Percentiles rank a stretch among this genome's conserved stretches.
These are phyloP conservation scores for Aspergillus unguis DNA, from an alignment of 2,329 filamentous ascomycete genomes.

Conservation along the genomic window DNA sequence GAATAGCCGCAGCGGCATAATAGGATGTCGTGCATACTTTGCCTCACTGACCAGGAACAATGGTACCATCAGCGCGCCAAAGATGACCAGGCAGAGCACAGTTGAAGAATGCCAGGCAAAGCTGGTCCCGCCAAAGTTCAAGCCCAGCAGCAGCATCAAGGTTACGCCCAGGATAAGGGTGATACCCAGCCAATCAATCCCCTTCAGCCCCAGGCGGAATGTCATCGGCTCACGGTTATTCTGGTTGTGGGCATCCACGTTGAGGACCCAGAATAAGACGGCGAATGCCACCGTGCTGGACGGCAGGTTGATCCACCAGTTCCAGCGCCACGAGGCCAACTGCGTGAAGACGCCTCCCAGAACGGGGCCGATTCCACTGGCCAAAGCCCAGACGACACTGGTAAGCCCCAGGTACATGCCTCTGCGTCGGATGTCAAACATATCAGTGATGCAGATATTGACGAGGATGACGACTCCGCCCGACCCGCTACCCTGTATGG, in stretches of 20 bases:
- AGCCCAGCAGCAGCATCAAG: conserved; percentile 53
- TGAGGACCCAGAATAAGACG: neutral
- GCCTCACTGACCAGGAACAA: conserved; percentile 70
- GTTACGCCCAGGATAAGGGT: conserved; percentile 61
- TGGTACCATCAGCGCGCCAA: conserved; percentile 59
- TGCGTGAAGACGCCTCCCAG: conserved; percentile 29
- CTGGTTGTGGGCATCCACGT: conserved; percentile 17
- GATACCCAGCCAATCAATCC: conserved; percentile 58
- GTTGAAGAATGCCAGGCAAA: conserved; percentile 70
- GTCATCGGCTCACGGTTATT: conserved; percentile 13
- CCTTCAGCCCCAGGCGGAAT: conserved; percentile 27
- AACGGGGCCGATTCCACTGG: conserved; percentile 34
- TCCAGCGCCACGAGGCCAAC: conserved; percentile 14
- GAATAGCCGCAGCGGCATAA: conserved; percentile 70
- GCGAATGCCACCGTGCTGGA: conserved; percentile 10
- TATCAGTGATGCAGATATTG: conserved; percentile 49
- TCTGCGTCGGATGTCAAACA: conserved; percentile 41
- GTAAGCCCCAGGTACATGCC: conserved; percentile 2
- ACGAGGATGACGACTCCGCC: conserved; percentile 49
- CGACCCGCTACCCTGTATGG: conserved; percentile 50
- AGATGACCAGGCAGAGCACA: conserved; percentile 71
- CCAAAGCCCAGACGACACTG: conserved; percentile 49
- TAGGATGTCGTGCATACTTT: conserved; percentile 66
- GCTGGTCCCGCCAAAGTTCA: conserved; percentile 67
- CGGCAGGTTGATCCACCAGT: neutral